These are phyloP conservation scores for Phytophthora ramorum DNA, from an alignment of 352 stramenopile species.

Conservation along the genomic window DNA sequence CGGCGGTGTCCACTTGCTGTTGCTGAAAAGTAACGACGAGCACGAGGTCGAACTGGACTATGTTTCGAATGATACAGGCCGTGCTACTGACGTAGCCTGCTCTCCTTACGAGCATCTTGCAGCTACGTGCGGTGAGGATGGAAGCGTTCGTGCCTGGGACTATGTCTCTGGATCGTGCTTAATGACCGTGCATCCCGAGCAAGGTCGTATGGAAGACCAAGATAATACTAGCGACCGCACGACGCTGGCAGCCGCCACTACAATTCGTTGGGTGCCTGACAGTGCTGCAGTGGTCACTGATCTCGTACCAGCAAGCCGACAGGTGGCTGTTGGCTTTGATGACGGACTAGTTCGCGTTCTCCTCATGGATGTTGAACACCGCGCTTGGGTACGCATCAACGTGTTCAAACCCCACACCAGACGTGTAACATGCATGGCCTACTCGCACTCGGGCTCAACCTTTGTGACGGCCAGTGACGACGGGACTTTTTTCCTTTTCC, in stretches of 20 bases:
- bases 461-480: conserved; percentile 86
- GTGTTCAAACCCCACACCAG: conserved; percentile 91
- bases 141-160: conserved; percentile 88
- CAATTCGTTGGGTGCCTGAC: conserved; percentile 80
- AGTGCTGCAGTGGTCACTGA: conserved; percentile 46
- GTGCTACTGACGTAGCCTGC: conserved; percentile 74
- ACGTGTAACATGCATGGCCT: conserved; percentile 71
- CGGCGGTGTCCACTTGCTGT: conserved; percentile 60
- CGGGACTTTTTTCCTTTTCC: conserved; percentile 90
- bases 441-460: conserved; percentile 61
- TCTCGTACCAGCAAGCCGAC: conserved; percentile 61
- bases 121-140: conserved; percentile 87
- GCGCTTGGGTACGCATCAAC: conserved; percentile 67
- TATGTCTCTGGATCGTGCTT: conserved; percentile 73
- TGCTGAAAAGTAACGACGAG: conserved; percentile 41
- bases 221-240: background rate
- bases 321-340: conserved; percentile 90
- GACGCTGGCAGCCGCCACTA: conserved; percentile 47
- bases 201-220: conserved; percentile 9
- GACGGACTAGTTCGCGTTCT: conserved; percentile 88
- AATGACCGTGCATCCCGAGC: conserved; percentile 30
- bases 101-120: conserved; percentile 90
- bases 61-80: conserved; percentile 66
- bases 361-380: conserved; percentile 57
- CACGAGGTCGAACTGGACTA: conserved; percentile 64